phyloP scores from a whole-genome alignment of 176 grass and related monocot species.

The Leersia perrieri region DNA sequence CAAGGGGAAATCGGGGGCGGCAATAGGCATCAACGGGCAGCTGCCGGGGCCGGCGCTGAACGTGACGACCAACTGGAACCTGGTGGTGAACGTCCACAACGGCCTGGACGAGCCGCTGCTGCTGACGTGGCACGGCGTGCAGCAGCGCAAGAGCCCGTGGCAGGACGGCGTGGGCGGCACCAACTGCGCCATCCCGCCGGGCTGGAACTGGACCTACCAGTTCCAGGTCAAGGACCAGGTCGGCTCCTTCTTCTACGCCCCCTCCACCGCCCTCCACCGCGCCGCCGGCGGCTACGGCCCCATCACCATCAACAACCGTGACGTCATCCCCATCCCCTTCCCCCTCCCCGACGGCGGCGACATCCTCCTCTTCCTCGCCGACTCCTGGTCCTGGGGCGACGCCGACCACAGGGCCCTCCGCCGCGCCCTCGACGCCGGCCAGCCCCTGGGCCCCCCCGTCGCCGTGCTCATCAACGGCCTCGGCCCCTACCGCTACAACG shows the following conservation, averaged over 20 bases:
- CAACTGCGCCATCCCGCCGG: constrained; percentile 76
- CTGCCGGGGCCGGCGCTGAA: constrained; percentile 72
- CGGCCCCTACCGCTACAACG: constrained; percentile 73
- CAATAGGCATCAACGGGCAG: constrained; percentile 80
- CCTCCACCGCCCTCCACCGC: constrained; percentile 46
- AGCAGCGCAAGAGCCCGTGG: constrained; percentile 75
- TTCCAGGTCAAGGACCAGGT: constrained; percentile 96
- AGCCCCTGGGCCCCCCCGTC: constrained; percentile 54
- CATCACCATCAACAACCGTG: constrained; percentile 80
- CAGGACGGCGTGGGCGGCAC: constrained; percentile 86
- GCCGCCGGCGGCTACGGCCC: constrained; percentile 65
- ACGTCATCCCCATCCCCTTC: constrained; percentile 87
- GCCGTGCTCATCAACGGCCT: constrained; percentile 77
- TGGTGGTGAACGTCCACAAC: constrained; percentile 81
- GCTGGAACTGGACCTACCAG: constrained; percentile 91
- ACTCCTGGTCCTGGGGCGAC: no score
- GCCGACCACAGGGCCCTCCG: constrained; percentile 59
- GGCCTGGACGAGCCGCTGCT: constrained; percentile 86
- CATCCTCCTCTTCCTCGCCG: constrained; percentile 73
- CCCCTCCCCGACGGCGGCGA: constrained; percentile 73
- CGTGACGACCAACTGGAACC: constrained; percentile 97
- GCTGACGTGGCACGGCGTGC: constrained; percentile 88
- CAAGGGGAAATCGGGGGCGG: no score
- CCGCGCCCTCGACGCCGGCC: constrained; percentile 54
- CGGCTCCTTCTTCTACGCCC: constrained; percentile 72